Conservation (phyloP, 148 eudicot species). For the Chenopodium album region DNA sequence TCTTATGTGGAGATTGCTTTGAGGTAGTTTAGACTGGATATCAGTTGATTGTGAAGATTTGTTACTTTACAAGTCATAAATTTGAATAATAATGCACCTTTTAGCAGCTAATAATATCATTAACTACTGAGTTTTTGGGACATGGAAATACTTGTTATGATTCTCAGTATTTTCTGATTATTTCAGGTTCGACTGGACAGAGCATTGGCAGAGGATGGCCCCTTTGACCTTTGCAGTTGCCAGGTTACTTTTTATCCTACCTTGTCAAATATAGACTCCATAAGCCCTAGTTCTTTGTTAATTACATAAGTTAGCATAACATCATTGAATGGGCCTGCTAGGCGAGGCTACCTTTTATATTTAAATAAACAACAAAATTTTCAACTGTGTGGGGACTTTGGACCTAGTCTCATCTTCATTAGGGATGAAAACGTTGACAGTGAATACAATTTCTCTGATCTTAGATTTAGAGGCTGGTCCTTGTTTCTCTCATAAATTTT, state of each 20-base stretch:
- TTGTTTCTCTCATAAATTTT: background rate
- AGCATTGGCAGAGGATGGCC: conserved; percentile 83
- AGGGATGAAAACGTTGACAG: background rate
- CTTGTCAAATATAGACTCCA: background rate
- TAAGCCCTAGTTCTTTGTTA: background rate
- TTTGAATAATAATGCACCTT: background rate
- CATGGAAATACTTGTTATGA: background rate
- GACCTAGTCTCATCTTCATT: background rate
- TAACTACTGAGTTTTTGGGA: background rate
- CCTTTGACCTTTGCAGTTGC: conserved; percentile 95
- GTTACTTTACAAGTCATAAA: background rate
- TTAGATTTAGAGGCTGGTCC: background rate
- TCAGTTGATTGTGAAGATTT: background rate
- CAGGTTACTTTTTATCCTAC: conserved; percentile 48
- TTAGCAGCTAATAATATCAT: background rate
- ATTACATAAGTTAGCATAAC: conserved; percentile 3
- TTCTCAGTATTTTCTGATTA: conserved; percentile 14
- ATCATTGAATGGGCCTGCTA: background rate
- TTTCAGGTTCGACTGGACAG: conserved; percentile 72
- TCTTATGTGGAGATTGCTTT: conserved; percentile 93
- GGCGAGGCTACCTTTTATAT: background rate
- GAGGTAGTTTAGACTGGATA: conserved; percentile 53
- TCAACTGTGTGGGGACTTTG: background rate
- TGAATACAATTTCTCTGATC: background rate
- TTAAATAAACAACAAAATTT: background rate